A percentile compares a stretch with the other conserved stretches of the same genome.
These are phyloP conservation scores for Chlorophyllum brunneum DNA, from an alignment of 768 basidiomycete genomes.

Conservation along the genomic window DNA sequence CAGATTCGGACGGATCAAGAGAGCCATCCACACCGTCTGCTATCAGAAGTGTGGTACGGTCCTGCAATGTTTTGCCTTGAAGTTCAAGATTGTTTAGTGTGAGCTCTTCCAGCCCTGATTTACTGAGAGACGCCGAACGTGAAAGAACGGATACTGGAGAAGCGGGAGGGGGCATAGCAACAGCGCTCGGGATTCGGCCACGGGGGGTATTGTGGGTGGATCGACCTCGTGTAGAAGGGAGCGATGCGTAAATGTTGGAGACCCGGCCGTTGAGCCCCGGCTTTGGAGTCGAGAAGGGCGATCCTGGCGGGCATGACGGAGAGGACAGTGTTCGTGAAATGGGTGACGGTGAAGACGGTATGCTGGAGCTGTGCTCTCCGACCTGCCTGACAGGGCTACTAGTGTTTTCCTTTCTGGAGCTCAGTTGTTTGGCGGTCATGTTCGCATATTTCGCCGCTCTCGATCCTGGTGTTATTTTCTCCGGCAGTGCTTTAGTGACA, in stretches of 20 bases:
- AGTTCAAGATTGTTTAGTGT: constrained; percentile 30
- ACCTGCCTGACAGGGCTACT: constrained; percentile 9
- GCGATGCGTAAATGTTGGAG: constrained; percentile 27
- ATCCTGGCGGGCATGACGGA: constrained; percentile 46
- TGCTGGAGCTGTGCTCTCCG: constrained; percentile 23
- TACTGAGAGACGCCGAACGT: constrained; percentile 23
- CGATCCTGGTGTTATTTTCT: constrained; percentile 74
- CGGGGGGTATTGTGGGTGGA: constrained; percentile 55
- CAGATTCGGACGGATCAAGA: constrained; percentile 35
- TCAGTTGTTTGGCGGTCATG: constrained; percentile 82
- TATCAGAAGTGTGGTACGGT: constrained; percentile 44
- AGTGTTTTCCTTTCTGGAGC: constrained; percentile 31
- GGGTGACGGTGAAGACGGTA: constrained; percentile 27
- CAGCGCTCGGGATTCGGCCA: constrained; percentile 62
- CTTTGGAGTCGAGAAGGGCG: constrained; percentile 70
- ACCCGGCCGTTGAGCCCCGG: constrained; percentile 35
- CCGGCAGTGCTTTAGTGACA: constrained; percentile 27
- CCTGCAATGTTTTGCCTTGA: constrained; percentile 41
- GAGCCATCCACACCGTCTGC: constrained; percentile 16
- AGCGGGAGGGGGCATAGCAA: constrained; percentile 79
- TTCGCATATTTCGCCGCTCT: constrained; percentile 81
- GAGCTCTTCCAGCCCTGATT: constrained; percentile 21
- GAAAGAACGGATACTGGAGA: constrained; percentile 39
- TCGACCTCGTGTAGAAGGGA: constrained; percentile 29
- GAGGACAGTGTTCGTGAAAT: constrained; percentile 34